Evolutionary conservation across 2,329 filamentous ascomycete genomes (phyloP).

Genomic region (Didymella glomerata): DNA sequence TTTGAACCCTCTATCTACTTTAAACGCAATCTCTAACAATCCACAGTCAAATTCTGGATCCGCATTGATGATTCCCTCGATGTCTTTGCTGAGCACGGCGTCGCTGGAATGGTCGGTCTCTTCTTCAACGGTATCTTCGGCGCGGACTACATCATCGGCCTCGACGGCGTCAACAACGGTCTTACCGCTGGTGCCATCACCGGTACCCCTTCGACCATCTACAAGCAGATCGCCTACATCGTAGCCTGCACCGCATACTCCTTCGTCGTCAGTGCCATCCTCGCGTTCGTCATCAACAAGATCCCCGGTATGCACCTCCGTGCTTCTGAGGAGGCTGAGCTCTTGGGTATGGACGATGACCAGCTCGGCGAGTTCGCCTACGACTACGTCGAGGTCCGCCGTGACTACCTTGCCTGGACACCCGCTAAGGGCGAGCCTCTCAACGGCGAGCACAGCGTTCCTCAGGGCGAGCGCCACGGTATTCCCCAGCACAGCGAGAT

Average conservation of each 20-base stretch:
- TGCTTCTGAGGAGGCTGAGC: conserved; percentile 81
- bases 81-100: conserved; percentile 87
- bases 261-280: conserved; percentile 75
- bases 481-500: conserved; percentile 75
- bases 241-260: conserved; percentile 71
- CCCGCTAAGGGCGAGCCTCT: conserved; percentile 74
- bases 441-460: conserved; percentile 66
- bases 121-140: conserved; percentile 80
- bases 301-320: conserved; percentile 82
- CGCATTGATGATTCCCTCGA: conserved; percentile 88
- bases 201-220: conserved; percentile 76
- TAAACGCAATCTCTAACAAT: conserved; percentile 29
- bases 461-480: conserved; percentile 73
- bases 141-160: conserved; percentile 74
- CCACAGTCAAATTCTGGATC: conserved; percentile 73
- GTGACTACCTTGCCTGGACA: conserved; percentile 89
- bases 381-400: conserved; percentile 88
- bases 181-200: conserved; percentile 71
- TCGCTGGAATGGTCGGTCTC: conserved; percentile 84
- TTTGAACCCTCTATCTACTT: conserved; percentile 34
- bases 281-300: conserved; percentile 78
- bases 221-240: conserved; percentile 82
- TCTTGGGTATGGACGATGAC: conserved; percentile 88
- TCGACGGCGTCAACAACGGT: conserved; percentile 78
- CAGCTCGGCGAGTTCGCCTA: conserved; percentile 91